Evolutionary conservation across 2,329 filamentous ascomycete genomes (phyloP).

Genomic region (Furcasterigmium sp.): DNA sequence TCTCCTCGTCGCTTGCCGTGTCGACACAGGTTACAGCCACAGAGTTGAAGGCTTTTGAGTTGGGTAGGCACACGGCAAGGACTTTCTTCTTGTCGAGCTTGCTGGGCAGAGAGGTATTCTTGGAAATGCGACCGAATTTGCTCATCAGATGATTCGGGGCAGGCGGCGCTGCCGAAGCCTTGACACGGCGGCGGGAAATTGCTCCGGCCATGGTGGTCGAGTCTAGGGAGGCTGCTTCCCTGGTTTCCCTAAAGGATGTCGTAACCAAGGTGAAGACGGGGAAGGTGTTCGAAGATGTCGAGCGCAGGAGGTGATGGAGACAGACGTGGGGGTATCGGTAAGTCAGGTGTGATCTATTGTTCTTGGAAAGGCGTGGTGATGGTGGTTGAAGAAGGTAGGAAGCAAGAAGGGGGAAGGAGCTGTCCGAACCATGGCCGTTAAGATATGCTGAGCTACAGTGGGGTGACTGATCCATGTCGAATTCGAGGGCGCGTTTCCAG

Average conservation of each 20-base stretch:
- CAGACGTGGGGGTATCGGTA: neutral
- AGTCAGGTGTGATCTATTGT: neutral
- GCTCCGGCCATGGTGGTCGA: slow-evolving; percentile 10
- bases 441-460: neutral
- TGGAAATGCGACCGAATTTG: slow-evolving; percentile 12
- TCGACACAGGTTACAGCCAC: slow-evolving; percentile 1
- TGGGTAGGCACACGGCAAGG: slow-evolving; percentile 8
- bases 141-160: slow-evolving; percentile 7
- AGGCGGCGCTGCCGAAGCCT: slow-evolving; percentile 6
- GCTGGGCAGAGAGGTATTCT: slow-evolving; percentile 2
- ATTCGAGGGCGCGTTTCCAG: neutral
- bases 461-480: neutral
- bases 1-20: slow-evolving; percentile 6
- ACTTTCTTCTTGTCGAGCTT: slow-evolving; percentile 9
- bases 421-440: neutral
- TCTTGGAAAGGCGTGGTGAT: neutral
- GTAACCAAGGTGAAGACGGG: neutral
- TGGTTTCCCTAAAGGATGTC: too few relatives aligned
- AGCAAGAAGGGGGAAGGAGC: slow-evolving; percentile 1
- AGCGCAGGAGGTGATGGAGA: neutral
- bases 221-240: slow-evolving; percentile 3
- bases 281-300: neutral
- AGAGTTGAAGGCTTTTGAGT: slow-evolving; percentile 1
- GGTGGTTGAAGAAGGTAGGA: neutral
- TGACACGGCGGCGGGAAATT: slow-evolving; percentile 10